A percentile compares a stretch with the other conserved stretches of the same genome.
Conservation (phyloP, 73 alveolate species). For the Paramecium biaurelia region DNA sequence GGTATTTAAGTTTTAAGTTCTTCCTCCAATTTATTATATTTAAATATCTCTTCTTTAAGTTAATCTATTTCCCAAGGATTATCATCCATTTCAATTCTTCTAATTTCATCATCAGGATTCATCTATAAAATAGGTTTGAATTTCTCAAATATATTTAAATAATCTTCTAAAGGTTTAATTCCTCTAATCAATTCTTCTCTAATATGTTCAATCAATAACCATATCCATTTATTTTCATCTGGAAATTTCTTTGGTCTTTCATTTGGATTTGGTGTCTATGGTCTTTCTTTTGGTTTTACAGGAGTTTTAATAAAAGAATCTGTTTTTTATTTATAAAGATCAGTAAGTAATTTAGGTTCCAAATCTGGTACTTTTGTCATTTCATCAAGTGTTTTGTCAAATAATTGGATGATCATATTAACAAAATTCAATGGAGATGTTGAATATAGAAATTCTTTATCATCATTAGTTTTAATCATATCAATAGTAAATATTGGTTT, state of each 20-base stretch:
- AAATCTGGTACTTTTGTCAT: slow-evolving; percentile 82
- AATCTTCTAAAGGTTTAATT: slow-evolving; percentile 91
- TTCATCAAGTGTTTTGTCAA: slow-evolving; percentile 96
- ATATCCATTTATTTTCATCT: slow-evolving; percentile 98
- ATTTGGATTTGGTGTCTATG: slow-evolving; percentile 81
- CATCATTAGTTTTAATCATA: slow-evolving; percentile 71
- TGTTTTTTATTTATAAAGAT: slow-evolving; percentile 90
- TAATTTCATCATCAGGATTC: slow-evolving; percentile 92
- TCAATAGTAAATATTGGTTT: slow-evolving; percentile 85
- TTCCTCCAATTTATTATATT: slow-evolving; percentile 90
- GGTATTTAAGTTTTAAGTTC: slow-evolving; percentile 89
- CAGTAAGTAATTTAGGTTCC: slow-evolving; percentile 62
- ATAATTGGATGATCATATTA: slow-evolving; percentile 85
- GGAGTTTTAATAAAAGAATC: slow-evolving; percentile 92
- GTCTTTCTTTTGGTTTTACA: slow-evolving; percentile 93
- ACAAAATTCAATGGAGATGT: slow-evolving; percentile 93
- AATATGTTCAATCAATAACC: slow-evolving; percentile 89
- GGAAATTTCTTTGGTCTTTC: slow-evolving; percentile 81
- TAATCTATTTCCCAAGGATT: slow-evolving; percentile 87
- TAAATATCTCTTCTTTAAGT: slow-evolving; percentile 88
- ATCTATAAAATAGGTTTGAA: slow-evolving; percentile 88
- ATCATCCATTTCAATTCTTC: slow-evolving; percentile 87
- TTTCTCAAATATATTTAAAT: slow-evolving; percentile 86
- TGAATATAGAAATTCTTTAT: slow-evolving; percentile 71
- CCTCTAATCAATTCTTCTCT: slow-evolving; percentile 84